These are phyloP conservation scores for Lepidium aucheri DNA, from an alignment of 345 rosid species.

Conservation along the genomic window DNA sequence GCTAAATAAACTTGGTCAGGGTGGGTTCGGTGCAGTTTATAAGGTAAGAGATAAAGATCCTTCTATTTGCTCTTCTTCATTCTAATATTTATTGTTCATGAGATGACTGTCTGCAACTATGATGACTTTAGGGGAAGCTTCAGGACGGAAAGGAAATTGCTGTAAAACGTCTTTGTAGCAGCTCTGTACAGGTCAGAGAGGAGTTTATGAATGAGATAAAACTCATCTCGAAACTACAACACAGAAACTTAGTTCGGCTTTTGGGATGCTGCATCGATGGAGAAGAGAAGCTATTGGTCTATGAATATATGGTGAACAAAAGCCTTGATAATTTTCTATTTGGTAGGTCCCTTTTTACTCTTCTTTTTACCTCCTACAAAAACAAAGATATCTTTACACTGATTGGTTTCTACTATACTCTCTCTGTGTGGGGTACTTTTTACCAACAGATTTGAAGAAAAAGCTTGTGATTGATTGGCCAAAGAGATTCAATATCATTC, in stretches of 20 bases:
- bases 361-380: not conserved
- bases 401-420: not conserved
- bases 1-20: slow-evolving; percentile 25
- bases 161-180: slow-evolving; percentile 40
- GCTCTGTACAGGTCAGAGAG: slow-evolving; percentile 38
- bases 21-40: slow-evolving; percentile 29
- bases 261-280: slow-evolving; percentile 49
- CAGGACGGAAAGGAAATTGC: slow-evolving; percentile 41
- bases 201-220: slow-evolving; percentile 42
- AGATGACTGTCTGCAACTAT: slow-evolving; percentile 11
- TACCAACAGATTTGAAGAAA: slow-evolving; percentile 14
- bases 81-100: not conserved
- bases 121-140: slow-evolving; percentile 32
- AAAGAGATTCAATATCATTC: slow-evolving; percentile 21
- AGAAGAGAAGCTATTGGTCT: slow-evolving; percentile 52
- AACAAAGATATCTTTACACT: not conserved
- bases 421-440: not conserved
- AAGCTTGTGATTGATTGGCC: slow-evolving; percentile 22
- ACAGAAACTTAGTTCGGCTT: slow-evolving; percentile 56
- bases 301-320: slow-evolving; percentile 52
- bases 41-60: slow-evolving; percentile 14
- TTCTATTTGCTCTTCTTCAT: not conserved
- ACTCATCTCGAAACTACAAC: slow-evolving; percentile 52
- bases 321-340: slow-evolving; percentile 54
- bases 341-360: slow-evolving; percentile 26